These are phyloP conservation scores for Heliamphora exappendiculata DNA, from an alignment of 148 eudicot species.

Conservation along the genomic window DNA sequence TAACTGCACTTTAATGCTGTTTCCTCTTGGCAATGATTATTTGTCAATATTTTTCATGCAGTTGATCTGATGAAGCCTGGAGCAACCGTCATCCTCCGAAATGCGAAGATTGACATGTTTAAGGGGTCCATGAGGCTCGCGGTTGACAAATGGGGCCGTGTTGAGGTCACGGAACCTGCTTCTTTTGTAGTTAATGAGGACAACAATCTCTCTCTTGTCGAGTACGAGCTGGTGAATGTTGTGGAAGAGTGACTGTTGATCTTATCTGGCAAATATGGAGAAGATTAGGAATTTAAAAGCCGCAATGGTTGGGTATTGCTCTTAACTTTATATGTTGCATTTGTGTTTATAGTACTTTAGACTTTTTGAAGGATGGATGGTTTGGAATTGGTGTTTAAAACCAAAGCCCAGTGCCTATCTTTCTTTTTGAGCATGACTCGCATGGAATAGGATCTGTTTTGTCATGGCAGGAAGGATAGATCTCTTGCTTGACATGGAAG, in stretches of 20 bases:
- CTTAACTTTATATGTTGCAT: background rate
- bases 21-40: background rate
- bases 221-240: conserved; percentile 44
- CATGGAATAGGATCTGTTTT: background rate
- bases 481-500: conserved; percentile 1
- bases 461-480: background rate
- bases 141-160: conserved; percentile 43
- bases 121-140: conserved; percentile 45
- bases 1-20: background rate
- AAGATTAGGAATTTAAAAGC: background rate
- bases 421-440: background rate
- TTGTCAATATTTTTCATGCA: conserved; percentile 9
- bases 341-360: no score
- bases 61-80: conserved; percentile 46
- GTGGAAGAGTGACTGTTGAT: conserved; percentile 12
- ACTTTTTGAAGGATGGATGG: background rate
- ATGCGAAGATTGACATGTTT: conserved; percentile 42
- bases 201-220: conserved; percentile 38
- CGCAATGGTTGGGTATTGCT: background rate
- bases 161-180: conserved; percentile 39
- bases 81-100: conserved; percentile 29
- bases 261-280: background rate
- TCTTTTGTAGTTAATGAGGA: conserved; percentile 29
- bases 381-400: conserved; percentile 1
- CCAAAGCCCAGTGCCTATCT: background rate